phyloP scores from a whole-genome alignment of 1,284 basidiomycete genomes.

The Tylopilus sp. region DNA sequence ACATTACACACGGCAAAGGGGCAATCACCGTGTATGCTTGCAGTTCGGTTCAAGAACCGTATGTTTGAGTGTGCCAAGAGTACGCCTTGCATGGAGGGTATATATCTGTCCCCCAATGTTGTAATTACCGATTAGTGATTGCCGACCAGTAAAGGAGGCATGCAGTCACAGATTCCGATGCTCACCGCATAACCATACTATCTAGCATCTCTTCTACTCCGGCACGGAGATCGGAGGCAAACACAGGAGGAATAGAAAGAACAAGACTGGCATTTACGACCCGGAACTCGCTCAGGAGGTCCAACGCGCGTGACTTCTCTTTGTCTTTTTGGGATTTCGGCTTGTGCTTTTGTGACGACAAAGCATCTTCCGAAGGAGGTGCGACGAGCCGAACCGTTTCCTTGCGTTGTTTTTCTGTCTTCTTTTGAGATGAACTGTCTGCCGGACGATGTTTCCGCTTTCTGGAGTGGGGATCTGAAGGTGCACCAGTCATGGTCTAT shows the following conservation, averaged over 20 bases:
- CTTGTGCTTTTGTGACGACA: slow-evolving; percentile 6
- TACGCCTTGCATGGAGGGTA: slow-evolving; percentile 84
- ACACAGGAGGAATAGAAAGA: slow-evolving; percentile 82
- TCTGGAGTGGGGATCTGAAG: slow-evolving; percentile 33
- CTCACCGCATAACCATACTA: slow-evolving; percentile 90
- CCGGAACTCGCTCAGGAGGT: slow-evolving; percentile 56
- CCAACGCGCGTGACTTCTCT: slow-evolving; percentile 29
- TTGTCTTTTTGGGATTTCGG: slow-evolving; percentile 38
- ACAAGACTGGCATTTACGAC: slow-evolving; percentile 63
- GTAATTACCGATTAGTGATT: slow-evolving; percentile 3
- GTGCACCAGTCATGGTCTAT: slow-evolving; percentile 18
- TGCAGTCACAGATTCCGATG: slow-evolving; percentile 13
- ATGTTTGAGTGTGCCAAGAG: slow-evolving; percentile 84
- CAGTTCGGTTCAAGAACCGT: slow-evolving; percentile 64
- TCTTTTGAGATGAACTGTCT: slow-evolving; percentile 24
- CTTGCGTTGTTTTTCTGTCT: slow-evolving; percentile 29
- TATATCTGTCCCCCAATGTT: slow-evolving; percentile 58
- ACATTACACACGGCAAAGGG: slow-evolving; percentile 81
- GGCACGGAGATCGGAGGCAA: slow-evolving; percentile 61
- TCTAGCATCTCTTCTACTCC: slow-evolving; percentile 89
- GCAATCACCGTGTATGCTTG: slow-evolving; percentile 78
- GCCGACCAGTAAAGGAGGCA: not conserved
- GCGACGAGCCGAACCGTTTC: not conserved
- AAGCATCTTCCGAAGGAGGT: slow-evolving; percentile 8
- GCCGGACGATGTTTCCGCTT: slow-evolving; percentile 49